A percentile compares a stretch with the other conserved stretches of the same genome.
Conservation (phyloP, 2,329 filamentous ascomycete genomes). For the Zymoseptoria tritici region DNA sequence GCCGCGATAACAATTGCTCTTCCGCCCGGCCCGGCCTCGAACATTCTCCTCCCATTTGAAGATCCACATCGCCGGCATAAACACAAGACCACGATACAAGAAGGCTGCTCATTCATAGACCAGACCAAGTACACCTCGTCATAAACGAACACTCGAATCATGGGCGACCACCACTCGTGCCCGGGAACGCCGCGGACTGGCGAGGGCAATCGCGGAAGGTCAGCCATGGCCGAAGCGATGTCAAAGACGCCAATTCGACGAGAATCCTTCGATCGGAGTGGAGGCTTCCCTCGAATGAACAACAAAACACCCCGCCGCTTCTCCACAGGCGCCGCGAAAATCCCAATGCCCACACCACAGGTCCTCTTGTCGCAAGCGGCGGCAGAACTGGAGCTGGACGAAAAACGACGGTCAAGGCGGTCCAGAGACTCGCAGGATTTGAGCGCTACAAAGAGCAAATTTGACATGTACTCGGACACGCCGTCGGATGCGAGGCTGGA, state of each 20-base stretch:
- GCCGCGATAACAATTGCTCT: neutral
- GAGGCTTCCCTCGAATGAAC: conserved; percentile 19
- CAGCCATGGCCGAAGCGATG: conserved; percentile 25
- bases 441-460: conserved; percentile 19
- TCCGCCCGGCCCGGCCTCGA: neutral
- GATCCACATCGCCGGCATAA: neutral
- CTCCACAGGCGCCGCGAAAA: conserved; percentile 25
- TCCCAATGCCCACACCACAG: conserved; percentile 27
- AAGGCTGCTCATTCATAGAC: neutral
- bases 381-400: conserved; percentile 22
- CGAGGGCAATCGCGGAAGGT: conserved; percentile 6
- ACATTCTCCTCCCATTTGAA: neutral
- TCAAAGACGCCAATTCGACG: conserved; percentile 23
- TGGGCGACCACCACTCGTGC: conserved; percentile 10
- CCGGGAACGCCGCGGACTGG: conserved; percentile 16
- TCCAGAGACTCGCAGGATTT: conserved; percentile 23
- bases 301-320: conserved; percentile 28
- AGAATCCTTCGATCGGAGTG: conserved; percentile 27
- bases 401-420: conserved; percentile 17
- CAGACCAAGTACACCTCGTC: neutral
- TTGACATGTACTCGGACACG: conserved; percentile 22
- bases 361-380: conserved; percentile 25
- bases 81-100: neutral
- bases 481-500: conserved; percentile 45
- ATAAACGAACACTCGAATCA: neutral